Percentiles rank a stretch among this genome's conserved stretches.
These are phyloP conservation scores for Cordyceps cicadae DNA, from an alignment of 2,329 filamentous ascomycete species.

Conservation along the genomic window DNA sequence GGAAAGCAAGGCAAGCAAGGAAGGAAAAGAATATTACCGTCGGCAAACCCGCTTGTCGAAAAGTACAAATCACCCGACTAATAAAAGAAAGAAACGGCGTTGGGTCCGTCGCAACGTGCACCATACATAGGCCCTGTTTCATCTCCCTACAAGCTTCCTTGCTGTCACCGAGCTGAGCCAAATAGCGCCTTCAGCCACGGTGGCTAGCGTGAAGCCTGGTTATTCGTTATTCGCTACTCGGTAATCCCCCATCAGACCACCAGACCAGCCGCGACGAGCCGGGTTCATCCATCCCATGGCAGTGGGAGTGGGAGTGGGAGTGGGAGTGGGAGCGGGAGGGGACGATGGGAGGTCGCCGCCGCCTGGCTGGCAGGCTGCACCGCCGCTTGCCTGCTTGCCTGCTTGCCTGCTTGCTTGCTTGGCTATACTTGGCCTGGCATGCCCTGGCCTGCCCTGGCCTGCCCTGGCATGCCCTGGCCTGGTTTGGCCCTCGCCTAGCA, in stretches of 20 bases:
- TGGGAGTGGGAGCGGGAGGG: too few species aligned
- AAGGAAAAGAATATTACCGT: not conserved
- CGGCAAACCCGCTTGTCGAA: constrained; percentile 8
- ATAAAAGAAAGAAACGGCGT: not conserved
- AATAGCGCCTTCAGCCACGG: constrained; percentile 9
- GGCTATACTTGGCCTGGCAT: too few species aligned
- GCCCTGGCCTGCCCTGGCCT: too few species aligned
- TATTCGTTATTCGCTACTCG: not conserved
- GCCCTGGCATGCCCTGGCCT: too few species aligned
- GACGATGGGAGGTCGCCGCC: too few species aligned
- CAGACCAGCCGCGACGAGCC: constrained; percentile 4
- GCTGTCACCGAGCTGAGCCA: constrained; percentile 11
- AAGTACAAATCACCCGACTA: not conserved
- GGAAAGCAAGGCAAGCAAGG: too few species aligned
- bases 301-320: too few species aligned
- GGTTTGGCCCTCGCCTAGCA: too few species aligned
- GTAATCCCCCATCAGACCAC: not conserved
- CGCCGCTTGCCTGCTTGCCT: too few species aligned
- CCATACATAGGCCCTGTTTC: constrained; percentile 3
- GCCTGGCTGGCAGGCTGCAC: too few species aligned
- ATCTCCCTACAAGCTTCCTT: constrained; percentile 2
- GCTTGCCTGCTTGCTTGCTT: too few species aligned
- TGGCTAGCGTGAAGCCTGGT: constrained; percentile 9
- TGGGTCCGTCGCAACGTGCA: constrained; percentile 2
- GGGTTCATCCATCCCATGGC: not conserved